These are phyloP conservation scores for Fraxinus floribunda DNA, from an alignment of 305 asterid species.

Conservation along the genomic window DNA sequence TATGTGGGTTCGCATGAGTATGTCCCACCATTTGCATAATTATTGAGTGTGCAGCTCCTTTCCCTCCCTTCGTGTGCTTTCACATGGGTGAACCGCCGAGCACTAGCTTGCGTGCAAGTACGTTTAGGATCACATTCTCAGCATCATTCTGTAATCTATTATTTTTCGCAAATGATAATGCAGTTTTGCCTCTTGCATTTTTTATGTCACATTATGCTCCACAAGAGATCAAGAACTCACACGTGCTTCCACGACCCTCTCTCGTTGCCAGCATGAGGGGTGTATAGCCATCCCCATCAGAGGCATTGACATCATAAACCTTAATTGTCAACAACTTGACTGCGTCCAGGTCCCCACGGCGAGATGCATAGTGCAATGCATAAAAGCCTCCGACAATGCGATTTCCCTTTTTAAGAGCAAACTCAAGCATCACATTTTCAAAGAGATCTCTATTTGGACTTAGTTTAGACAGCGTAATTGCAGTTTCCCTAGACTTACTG, in stretches of 20 bases:
- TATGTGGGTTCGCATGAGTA: no score
- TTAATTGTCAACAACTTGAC: constrained; percentile 53
- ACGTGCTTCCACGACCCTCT: constrained; percentile 60
- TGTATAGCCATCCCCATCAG: constrained; percentile 66
- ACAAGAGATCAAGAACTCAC: constrained; percentile 50
- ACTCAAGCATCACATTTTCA: constrained; percentile 74
- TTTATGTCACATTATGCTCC: constrained; percentile 48
- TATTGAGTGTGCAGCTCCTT: constrained; percentile 64
- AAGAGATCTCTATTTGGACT: constrained; percentile 53
- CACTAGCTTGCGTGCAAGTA: constrained; percentile 56
- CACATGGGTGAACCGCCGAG: constrained; percentile 40
- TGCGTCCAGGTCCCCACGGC: constrained; percentile 57
- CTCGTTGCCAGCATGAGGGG: constrained; percentile 73
- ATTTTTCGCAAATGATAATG: constrained; percentile 57
- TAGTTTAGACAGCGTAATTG: constrained; percentile 48
- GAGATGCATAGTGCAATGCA: constrained; percentile 80
- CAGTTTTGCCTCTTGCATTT: constrained; percentile 63
- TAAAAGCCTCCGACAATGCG: constrained; percentile 55
- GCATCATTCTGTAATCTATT: constrained; percentile 34
- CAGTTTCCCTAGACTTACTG: constrained; percentile 60
- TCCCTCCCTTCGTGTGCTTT: constrained; percentile 79
- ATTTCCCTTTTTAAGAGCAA: constrained; percentile 71
- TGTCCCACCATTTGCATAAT: constrained; percentile 38
- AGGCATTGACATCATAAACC: constrained; percentile 57
- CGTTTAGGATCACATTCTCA: constrained; percentile 49